Evolutionary conservation across 805 yeast species (phyloP).

Genomic region (Saturnispora zaruensis): DNA sequence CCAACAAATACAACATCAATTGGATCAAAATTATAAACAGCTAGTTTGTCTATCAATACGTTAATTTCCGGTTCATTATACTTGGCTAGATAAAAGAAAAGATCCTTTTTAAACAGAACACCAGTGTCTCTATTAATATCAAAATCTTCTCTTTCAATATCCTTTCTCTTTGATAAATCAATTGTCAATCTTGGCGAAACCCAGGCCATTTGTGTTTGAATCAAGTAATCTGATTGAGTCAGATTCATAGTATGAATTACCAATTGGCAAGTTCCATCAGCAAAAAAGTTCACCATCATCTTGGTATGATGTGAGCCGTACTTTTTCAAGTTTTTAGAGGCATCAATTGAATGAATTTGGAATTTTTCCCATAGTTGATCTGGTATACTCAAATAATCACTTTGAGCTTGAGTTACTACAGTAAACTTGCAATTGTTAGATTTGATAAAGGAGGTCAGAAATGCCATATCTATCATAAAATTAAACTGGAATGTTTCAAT

Average conservation of each 20-base stretch:
- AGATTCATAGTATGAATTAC: slow-evolving; percentile 55
- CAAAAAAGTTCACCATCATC: slow-evolving; percentile 50
- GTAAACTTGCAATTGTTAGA: slow-evolving; percentile 17
- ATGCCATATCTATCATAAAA: slow-evolving; percentile 25
- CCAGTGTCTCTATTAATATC: slow-evolving; percentile 14
- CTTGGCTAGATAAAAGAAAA: slow-evolving; percentile 35
- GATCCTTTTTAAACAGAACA: slow-evolving; percentile 35
- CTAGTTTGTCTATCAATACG: slow-evolving; percentile 25
- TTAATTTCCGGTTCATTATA: slow-evolving; percentile 31
- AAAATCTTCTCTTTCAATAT: not conserved
- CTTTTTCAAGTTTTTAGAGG: slow-evolving; percentile 22
- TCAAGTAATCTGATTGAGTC: slow-evolving; percentile 43
- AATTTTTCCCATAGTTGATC: slow-evolving; percentile 15
- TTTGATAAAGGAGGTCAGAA: slow-evolving; percentile 18
- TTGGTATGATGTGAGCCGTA: slow-evolving; percentile 57
- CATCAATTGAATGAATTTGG: slow-evolving; percentile 23
- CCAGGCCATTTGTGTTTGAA: slow-evolving; percentile 64
- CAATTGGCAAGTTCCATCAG: slow-evolving; percentile 38
- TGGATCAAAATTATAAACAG: slow-evolving; percentile 34
- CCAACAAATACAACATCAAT: slow-evolving; percentile 47
- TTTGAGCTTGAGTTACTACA: slow-evolving; percentile 28
- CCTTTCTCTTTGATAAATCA: not conserved
- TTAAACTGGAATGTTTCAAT: slow-evolving; percentile 27
- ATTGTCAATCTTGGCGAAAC: slow-evolving; percentile 37
- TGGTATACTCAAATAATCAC: slow-evolving; percentile 29